Base-by-base conservation (phyloP, 768 basidiomycete genomes). In the Phlebiopsis gigantea region DNA sequence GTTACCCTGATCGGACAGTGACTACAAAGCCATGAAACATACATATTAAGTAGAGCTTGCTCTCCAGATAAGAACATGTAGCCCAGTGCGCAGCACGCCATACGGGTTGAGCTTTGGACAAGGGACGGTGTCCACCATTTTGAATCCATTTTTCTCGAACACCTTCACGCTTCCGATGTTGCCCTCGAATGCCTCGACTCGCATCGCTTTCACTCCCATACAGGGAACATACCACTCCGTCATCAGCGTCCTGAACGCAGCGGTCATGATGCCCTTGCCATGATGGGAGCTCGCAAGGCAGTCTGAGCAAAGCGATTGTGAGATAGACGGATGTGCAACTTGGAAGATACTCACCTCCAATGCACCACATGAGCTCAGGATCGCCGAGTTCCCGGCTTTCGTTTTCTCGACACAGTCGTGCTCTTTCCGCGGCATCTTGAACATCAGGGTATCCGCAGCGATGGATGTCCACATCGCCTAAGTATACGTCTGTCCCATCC, bases 251-350 rank as follows among this genome's bases (percentile, higher is more conserved):
- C 68, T 69, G 29, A 90, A 63, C 0, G 79, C 85, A n/a, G 79
- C 81, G 21, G 79, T 78, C 89, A 90, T 90, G 59, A 90, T 88
- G 0, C 88, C 87, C 61, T 71, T 75, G 28, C 85, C 76, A 56
- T 88, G 87, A 63, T 86, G 79, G 30, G 77, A 78, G 15, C 81
- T 74, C 5, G 75, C 78, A 42, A 89, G 68, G 59, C 77, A 87
- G 64, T 86, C 87, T 87, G 63, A n/a, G 46, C 14, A 6, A 6
- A 24, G 10, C 9, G 25, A 26, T n/a, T n/a, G n/a, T n/a, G n/a
- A n/a, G n/a, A n/a, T n/a, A n/a, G n/a, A 39, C 19, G 1, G 26
- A 6, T 46, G 14, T 3, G 19, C 2, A 55, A n/a, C n/a, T 7
- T 52, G 7, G 17, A 22, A 21, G 12, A 41, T 58, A 53, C 78